Base-by-base conservation (phyloP, 192 early-diverging fungal species). In the Cetraspora pellucida region DNA sequence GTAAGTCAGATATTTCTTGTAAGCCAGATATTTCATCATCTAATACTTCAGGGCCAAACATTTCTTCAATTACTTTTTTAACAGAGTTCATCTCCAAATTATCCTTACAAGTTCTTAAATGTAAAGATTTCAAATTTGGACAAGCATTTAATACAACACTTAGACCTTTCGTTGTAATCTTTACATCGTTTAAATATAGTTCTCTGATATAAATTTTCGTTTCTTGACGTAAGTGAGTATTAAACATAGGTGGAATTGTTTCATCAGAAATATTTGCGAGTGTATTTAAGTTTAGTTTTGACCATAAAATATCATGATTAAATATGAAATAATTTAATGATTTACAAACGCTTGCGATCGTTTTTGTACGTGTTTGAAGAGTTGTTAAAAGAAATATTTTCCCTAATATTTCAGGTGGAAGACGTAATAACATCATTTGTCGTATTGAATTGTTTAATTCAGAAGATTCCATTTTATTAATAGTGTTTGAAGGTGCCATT, bases 221-320 rank as follows among this genome's bases (percentile, higher is more conserved):
- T 5, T 65, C 63, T 37, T 43, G 10, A n/a, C 31, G 63, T 65
- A 65, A 37, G 43, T 65, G 17, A n/a, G 6, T 10, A 65, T 44
- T 21, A 43, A 65, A 65, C 37, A 65, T 45, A n/a, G 17, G n/a
- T 17, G 63, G 19, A 37, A 65, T 65, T n/a, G 31, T 65, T 37
- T 11, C 28, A 21, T 65, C n/a, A 8, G 63, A 30, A 65, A 65
- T 65, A 21, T 65, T 65, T 23, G 28, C 37, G n/a, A 65, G n/a
- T 21, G 31, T 19, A 37, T 65, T 65, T 45, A 65, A 37, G 43
- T 65, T 65, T 65, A 65, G 10, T 23, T 21, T 65, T 65, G 63
- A 65, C 63, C 63, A 65, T 65, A 65, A 65, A 65, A 65, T 45
- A 43, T 65, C 63, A 23, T 65, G 63, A 44, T 65, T 65, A 65